Evolutionary conservation across 2,329 filamentous ascomycete species (phyloP), one percentile per base, ranked within the genome.

Genomic region (Simplicillium sp.): DNA sequence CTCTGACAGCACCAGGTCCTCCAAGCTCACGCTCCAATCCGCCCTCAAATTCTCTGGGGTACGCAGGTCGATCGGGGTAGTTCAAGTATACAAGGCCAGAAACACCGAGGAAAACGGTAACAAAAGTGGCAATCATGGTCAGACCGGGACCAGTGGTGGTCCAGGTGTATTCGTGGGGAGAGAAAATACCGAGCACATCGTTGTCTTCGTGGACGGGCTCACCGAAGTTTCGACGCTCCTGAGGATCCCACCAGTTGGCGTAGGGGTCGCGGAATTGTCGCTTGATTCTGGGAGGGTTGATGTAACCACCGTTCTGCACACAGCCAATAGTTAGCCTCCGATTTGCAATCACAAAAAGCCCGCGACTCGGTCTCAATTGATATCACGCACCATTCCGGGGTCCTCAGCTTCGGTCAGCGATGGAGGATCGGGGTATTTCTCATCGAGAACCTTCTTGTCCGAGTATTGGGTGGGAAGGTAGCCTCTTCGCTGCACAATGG

Each of bases 181-280:
- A 84, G 66, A 98, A 90, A 49, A 95, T 83, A 53, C 88, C 89
- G 43, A 97, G 73, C 43, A 88, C 75, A 61, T 98, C 94, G 64
- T 96, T 84, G 64, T 98, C 92, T 66, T 98, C 94, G 64, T 98
- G 90, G 39, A 94, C 80, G 11, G 90, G 87, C 66, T 98, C 94
- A 64, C 89, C 89, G 61, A 86, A 97, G 74, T 98, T 97, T 56
- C 92, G 80, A 60, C 89, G 82, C 65, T 97, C 92, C 68, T 98
- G 92, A 64, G 88, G 84, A 67, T 98, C 90, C 87, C 88, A 97
- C 87, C 88, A 98, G 59, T 87, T 82, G 58, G 66, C 90, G 61
- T 97, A 78, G 29, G 94, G 92, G 64, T 97, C 92, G 60, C 92
- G 87, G 68, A 87, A 85, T 63, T 88, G 82, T 53, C 90, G 84